These are phyloP conservation scores for Penicillium sp. DNA, from an alignment of 2,329 filamentous ascomycete genomes.

Conservation along the genomic window DNA sequence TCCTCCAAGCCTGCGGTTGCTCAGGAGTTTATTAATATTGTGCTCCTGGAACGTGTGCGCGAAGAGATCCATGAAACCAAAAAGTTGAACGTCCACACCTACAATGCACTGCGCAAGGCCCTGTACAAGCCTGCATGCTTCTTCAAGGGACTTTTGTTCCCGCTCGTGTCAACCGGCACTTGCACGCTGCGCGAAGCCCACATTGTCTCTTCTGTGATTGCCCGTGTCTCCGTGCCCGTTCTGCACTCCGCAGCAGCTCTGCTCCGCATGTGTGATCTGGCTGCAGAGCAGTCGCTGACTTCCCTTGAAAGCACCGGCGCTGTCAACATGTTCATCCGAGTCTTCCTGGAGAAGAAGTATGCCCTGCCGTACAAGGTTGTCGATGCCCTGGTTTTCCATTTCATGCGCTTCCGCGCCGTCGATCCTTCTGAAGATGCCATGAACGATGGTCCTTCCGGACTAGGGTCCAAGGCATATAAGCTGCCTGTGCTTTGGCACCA, in stretches of 20 bases:
- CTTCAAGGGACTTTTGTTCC: conserved; percentile 95
- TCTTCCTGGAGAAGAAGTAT: conserved; percentile 94
- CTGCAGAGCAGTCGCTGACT: conserved; percentile 76
- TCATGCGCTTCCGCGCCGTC: conserved; percentile 78
- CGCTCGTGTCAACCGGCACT: conserved; percentile 77
- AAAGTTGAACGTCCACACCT: conserved; percentile 93
- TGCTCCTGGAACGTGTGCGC: conserved; percentile 85
- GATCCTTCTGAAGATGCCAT: conserved; percentile 57
- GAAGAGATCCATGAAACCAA: conserved; percentile 92
- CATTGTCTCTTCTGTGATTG: conserved; percentile 83
- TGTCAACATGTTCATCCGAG: conserved; percentile 92
- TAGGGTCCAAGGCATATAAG: conserved; percentile 58
- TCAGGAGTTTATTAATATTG: conserved; percentile 80
- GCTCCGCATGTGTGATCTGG: conserved; percentile 89
- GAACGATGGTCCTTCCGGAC: conserved; percentile 41
- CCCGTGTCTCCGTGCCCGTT: conserved; percentile 81
- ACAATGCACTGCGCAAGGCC: conserved; percentile 87
- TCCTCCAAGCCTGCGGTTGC: conserved; percentile 76
- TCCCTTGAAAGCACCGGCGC: conserved; percentile 83
- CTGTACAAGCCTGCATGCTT: conserved; percentile 94
- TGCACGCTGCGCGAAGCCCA: conserved; percentile 90
- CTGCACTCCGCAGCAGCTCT: conserved; percentile 89
- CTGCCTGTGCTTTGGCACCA: conserved; percentile 97
- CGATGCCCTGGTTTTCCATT: conserved; percentile 94
- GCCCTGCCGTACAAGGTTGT: conserved; percentile 92